Conservation (phyloP, 1,139 yeast species). For the Casaregolazyma suthepensis region DNA sequence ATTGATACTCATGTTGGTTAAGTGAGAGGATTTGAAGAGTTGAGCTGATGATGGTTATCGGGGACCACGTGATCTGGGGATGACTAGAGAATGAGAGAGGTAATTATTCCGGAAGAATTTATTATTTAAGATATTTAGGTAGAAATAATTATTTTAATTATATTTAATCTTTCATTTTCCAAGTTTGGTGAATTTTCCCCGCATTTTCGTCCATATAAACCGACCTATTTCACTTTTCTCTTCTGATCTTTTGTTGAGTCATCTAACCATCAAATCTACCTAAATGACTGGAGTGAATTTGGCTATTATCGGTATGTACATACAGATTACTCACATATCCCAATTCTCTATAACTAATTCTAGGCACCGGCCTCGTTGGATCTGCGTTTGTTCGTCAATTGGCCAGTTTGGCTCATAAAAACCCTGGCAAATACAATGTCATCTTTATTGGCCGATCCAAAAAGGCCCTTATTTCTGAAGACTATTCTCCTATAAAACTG, state of each 20-base stretch:
- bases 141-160: no score
- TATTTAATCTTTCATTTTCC: not conserved
- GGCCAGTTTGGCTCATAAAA: slow-evolving; percentile 37
- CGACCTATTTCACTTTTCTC: not conserved
- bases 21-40: not conserved
- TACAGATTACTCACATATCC: not conserved
- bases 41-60: not conserved
- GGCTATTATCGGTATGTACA: slow-evolving; percentile 62
- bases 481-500: slow-evolving; percentile 66
- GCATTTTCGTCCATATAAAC: not conserved
- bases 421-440: slow-evolving; percentile 52
- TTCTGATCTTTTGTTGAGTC: not conserved
- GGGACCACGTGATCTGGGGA: not conserved
- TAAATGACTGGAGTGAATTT: slow-evolving; percentile 46
- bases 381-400: slow-evolving; percentile 80
- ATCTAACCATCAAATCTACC: not conserved
- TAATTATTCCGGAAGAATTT: no score
- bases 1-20: not conserved
- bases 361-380: slow-evolving; percentile 91
- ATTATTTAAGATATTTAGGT: not conserved
- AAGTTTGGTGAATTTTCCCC: not conserved
- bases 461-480: slow-evolving; percentile 60
- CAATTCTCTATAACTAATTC: not conserved
- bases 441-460: slow-evolving; percentile 71
- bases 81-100: not conserved